phyloP scores from a whole-genome alignment of 371 early-diverging fungal species.

The Circinella minor region DNA sequence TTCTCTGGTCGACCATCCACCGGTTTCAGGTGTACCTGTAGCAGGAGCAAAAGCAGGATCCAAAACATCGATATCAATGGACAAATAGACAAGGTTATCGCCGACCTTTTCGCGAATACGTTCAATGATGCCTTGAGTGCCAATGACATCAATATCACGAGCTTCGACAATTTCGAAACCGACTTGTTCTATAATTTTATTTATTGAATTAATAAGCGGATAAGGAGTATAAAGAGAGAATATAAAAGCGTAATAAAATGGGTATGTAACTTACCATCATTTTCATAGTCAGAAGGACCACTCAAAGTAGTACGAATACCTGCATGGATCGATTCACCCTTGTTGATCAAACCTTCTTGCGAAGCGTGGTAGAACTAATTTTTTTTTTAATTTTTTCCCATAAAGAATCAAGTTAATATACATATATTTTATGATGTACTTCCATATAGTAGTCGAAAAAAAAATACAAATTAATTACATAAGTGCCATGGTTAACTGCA shows the following conservation, averaged over 20 bases:
- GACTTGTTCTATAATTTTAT: not conserved
- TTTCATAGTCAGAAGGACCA: conserved; percentile 29
- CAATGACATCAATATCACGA: conserved; percentile 34
- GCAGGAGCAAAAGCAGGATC: conserved; percentile 46
- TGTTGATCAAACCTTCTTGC: conserved; percentile 39
- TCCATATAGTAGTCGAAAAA: too few species aligned
- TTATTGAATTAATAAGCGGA: too few species aligned
- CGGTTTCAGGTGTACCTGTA: conserved; percentile 38
- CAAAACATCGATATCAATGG: conserved; percentile 42
- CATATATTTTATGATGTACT: too few species aligned
- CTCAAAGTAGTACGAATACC: conserved; percentile 40
- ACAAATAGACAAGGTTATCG: conserved; percentile 36
- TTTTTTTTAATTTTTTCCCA: too few species aligned
- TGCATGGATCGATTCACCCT: conserved; percentile 39
- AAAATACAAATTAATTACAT: not conserved
- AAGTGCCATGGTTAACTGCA: conserved; percentile 30
- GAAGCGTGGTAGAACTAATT: conserved; percentile 39
- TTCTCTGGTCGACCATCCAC: conserved; percentile 31
- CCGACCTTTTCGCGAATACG: conserved; percentile 32
- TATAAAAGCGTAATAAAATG: too few species aligned
- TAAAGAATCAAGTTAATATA: too few species aligned
- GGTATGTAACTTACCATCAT: conserved; percentile 14
- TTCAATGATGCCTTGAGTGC: conserved; percentile 35
- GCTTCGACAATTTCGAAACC: conserved; percentile 42
- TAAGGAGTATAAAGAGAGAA: too few species aligned